Evolutionary conservation across 2,329 filamentous ascomycete species (phyloP).

Genomic region (Knoxdaviesia capensis): DNA sequence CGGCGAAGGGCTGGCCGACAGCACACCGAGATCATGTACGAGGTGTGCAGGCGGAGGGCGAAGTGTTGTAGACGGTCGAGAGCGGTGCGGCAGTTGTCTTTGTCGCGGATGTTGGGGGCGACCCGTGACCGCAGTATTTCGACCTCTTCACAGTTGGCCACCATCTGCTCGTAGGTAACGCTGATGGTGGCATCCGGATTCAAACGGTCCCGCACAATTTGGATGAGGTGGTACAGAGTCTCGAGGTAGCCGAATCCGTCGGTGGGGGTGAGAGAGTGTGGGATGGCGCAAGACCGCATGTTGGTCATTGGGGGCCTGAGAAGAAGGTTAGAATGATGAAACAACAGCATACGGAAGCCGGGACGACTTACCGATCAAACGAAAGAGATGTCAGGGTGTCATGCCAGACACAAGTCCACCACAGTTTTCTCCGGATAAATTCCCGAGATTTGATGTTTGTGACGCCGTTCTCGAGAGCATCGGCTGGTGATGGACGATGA

Average conservation of each 20-base stretch:
- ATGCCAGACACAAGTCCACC: slow-evolving; percentile 49
- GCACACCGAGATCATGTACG: slow-evolving; percentile 44
- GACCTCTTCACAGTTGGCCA: slow-evolving; percentile 34
- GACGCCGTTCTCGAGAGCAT: slow-evolving; percentile 21
- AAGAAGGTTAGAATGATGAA: no score
- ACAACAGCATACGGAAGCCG: no score
- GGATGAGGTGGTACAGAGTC: slow-evolving; percentile 43
- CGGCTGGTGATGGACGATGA: slow-evolving; percentile 25
- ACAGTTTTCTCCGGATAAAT: slow-evolving; percentile 31
- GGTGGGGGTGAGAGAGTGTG: slow-evolving; percentile 19
- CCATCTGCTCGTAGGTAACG: slow-evolving; percentile 32
- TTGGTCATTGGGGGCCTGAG: slow-evolving; percentile 40
- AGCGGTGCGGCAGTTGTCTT: slow-evolving; percentile 42
- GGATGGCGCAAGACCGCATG: slow-evolving; percentile 33
- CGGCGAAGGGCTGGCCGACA: slow-evolving; percentile 41
- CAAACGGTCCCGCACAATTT: slow-evolving; percentile 35
- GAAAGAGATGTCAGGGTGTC: slow-evolving; percentile 45
- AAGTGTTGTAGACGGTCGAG: slow-evolving; percentile 43
- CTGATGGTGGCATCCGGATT: slow-evolving; percentile 31
- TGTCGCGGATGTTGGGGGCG: slow-evolving; percentile 31
- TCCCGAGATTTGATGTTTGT: slow-evolving; percentile 29
- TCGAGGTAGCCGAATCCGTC: slow-evolving; percentile 39
- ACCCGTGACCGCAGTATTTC: slow-evolving; percentile 29
- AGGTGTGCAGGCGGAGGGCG: slow-evolving; percentile 42
- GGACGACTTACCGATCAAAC: slow-evolving; percentile 32